Percentiles rank a stretch among this genome's conserved stretches.
Evolutionary conservation across 1,139 yeast species (phyloP).

Genomic region (Taphrina populina): DNA sequence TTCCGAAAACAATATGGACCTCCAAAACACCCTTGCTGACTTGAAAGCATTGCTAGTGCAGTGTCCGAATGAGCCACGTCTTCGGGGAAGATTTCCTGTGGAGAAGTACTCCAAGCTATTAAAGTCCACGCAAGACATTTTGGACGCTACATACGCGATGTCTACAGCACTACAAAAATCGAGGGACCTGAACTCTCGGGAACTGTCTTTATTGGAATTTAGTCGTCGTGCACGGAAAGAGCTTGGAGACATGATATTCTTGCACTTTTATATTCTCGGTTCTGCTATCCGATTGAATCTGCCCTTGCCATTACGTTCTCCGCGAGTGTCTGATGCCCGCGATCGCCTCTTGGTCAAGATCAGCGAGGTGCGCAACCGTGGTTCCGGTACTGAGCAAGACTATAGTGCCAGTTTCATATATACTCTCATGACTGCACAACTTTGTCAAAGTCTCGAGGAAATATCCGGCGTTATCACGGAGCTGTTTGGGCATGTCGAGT

Average conservation of each 20-base stretch:
- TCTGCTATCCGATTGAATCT: conserved; percentile 72
- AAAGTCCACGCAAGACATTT: conserved; percentile 59
- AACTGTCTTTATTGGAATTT: conserved; percentile 47
- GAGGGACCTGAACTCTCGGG: not conserved
- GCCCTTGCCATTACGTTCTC: conserved; percentile 73
- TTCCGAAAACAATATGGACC: conserved; percentile 40
- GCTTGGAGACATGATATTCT: conserved; percentile 66
- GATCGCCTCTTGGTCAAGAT: conserved; percentile 66
- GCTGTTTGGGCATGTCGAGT: conserved; percentile 9
- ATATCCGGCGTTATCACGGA: conserved; percentile 3
- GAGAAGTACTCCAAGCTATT: conserved; percentile 55
- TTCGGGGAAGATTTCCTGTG: conserved; percentile 70
- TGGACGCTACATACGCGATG: conserved; percentile 74
- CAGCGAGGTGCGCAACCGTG: conserved; percentile 20
- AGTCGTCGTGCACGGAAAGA: conserved; percentile 64
- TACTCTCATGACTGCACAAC: conserved; percentile 23
- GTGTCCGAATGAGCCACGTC: conserved; percentile 72
- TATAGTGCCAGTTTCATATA: conserved; percentile 26
- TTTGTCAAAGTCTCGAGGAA: conserved; percentile 11
- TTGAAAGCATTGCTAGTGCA: conserved; percentile 62
- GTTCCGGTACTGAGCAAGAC: conserved; percentile 3
- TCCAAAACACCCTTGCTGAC: conserved; percentile 60
- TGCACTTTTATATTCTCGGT: conserved; percentile 74
- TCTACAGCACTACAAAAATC: conserved; percentile 60
- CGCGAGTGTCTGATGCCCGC: conserved; percentile 66